phyloP scores from a whole-genome alignment of 2,329 filamentous ascomycete species.

The Tolypocladium ophioglossoides region DNA sequence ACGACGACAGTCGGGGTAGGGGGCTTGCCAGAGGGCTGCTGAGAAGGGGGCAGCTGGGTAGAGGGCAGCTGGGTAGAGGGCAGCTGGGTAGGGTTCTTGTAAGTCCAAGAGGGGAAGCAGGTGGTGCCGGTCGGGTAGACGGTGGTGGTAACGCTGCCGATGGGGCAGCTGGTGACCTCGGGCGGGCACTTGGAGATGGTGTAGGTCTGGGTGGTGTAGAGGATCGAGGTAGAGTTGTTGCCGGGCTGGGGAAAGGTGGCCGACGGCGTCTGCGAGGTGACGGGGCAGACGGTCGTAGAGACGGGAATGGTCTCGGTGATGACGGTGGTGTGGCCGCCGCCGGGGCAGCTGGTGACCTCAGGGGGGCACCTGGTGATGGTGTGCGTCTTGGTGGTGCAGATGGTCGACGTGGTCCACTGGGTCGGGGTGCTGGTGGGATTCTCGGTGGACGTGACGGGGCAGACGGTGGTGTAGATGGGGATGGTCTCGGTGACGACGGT shows the following conservation, averaged over 20 bases:
- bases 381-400: constrained; percentile 17
- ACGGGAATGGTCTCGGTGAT: constrained; percentile 19
- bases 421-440: not conserved
- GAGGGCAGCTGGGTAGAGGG: not conserved
- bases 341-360: constrained; percentile 18
- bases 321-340: constrained; percentile 11
- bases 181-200: constrained; percentile 21
- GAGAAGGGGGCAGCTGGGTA: not conserved
- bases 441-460: constrained; percentile 9
- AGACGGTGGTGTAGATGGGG: constrained; percentile 28
- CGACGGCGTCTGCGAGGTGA: constrained; percentile 8
- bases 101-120: constrained; percentile 11
- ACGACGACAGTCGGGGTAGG: constrained; percentile 1
- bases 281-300: constrained; percentile 32
- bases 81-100: not conserved
- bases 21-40: not conserved
- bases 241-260: not conserved
- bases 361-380: constrained; percentile 19
- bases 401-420: constrained; percentile 17
- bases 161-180: constrained; percentile 18
- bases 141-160: constrained; percentile 18
- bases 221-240: constrained; percentile 7
- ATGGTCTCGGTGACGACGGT: constrained; percentile 17
- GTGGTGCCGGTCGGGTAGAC: constrained; percentile 19
- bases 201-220: constrained; percentile 21